A percentile compares a stretch with the other conserved stretches of the same genome.
These are phyloP conservation scores for Penicillium sp. DNA, from an alignment of 2,329 filamentous ascomycete species.

Conservation along the genomic window DNA sequence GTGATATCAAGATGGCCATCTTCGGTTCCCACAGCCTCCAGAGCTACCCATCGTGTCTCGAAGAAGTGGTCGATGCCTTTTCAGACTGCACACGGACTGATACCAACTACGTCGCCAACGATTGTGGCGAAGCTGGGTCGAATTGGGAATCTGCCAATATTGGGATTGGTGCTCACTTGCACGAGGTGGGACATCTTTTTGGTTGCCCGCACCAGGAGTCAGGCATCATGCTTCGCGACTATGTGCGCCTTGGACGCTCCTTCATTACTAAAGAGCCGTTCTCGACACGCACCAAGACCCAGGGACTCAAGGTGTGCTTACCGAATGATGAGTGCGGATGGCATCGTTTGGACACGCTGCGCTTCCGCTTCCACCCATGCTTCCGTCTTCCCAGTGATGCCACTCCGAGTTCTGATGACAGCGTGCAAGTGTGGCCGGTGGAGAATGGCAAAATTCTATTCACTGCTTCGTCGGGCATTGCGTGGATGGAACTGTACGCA, in stretches of 20 bases:
- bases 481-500: constrained; percentile 77
- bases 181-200: constrained; percentile 86
- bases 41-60: constrained; percentile 83
- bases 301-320: constrained; percentile 69
- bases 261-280: constrained; percentile 81
- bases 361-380: constrained; percentile 85
- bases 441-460: constrained; percentile 74
- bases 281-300: constrained; percentile 80
- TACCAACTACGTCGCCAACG: constrained; percentile 74
- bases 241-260: constrained; percentile 76
- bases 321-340: constrained; percentile 82
- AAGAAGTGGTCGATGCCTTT: constrained; percentile 87
- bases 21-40: constrained; percentile 92
- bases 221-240: constrained; percentile 91
- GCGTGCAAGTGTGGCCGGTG: constrained; percentile 81
- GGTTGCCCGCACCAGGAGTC: constrained; percentile 86
- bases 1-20: constrained; percentile 76
- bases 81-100: constrained; percentile 88
- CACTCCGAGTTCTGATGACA: constrained; percentile 63
- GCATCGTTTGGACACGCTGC: constrained; percentile 85
- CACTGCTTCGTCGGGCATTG: constrained; percentile 76
- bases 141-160: constrained; percentile 96
- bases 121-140: constrained; percentile 81
- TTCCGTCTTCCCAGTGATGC: constrained; percentile 80
- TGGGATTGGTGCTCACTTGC: constrained; percentile 87